Conservation (phyloP, 2,329 filamentous ascomycete genomes). For the Colletotrichum sp. region DNA sequence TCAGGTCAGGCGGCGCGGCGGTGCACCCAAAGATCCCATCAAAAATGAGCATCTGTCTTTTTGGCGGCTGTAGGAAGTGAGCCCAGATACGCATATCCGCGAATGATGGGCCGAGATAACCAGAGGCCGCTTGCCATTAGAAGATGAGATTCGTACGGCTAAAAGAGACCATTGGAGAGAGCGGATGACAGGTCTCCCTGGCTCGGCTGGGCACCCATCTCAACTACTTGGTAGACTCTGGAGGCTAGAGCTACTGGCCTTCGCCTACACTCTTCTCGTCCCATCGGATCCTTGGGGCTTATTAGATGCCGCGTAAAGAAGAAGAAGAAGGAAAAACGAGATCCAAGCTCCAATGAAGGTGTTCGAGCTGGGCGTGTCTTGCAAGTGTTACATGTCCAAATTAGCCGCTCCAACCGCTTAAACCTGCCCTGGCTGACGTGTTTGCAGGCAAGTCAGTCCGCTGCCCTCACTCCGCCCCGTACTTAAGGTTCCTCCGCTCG, state of each 20-base stretch:
- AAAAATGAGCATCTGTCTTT: background rate
- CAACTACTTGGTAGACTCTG: background rate
- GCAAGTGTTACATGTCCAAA: conserved; percentile 20
- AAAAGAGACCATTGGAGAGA: background rate
- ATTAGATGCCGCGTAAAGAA: background rate
- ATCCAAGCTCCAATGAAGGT: conserved; percentile 13
- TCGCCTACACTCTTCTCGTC: background rate
- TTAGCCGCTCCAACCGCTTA: conserved; percentile 23
- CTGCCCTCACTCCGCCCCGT: background rate
- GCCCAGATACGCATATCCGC: conserved; percentile 1
- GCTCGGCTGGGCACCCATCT: background rate
- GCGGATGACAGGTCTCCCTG: background rate
- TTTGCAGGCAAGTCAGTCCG: background rate
- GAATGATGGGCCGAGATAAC: background rate
- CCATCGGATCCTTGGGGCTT: background rate
- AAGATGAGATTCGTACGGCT: background rate
- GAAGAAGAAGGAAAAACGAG: background rate
- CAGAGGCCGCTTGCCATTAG: background rate
- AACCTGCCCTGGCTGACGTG: background rate
- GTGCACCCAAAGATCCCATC: background rate
- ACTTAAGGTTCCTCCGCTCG: background rate
- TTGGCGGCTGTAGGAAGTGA: background rate
- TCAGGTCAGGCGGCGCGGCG: background rate
- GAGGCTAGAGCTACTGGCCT: background rate
- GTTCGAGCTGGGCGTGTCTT: conserved; percentile 1